A percentile compares a stretch with the other conserved stretches of the same genome.
These are phyloP conservation scores for Aethionema arabicum DNA, from an alignment of 345 rosid genomes.

Conservation along the genomic window DNA sequence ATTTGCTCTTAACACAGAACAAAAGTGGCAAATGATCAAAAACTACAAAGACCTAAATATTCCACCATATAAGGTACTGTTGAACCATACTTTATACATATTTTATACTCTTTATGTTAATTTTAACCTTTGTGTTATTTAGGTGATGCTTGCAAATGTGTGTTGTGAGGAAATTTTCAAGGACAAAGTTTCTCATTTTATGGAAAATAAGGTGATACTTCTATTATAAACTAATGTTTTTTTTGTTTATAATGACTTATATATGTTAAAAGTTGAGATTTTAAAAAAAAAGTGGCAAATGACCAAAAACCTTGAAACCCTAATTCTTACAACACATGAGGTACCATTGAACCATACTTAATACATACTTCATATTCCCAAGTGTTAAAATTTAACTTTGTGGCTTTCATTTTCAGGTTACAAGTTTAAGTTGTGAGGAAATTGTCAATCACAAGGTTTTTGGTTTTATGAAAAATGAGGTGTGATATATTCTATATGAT, in stretches of 20 bases:
- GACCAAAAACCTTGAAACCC: no score
- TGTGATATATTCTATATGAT: no score
- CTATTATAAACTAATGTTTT: background rate
- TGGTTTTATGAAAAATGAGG: no score
- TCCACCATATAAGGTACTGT: constrained; percentile 76
- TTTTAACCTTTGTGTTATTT: constrained; percentile 17
- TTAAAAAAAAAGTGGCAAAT: no score
- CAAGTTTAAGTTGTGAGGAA: no score
- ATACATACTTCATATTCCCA: no score
- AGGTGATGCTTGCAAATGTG: constrained; percentile 91
- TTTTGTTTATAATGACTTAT: background rate
- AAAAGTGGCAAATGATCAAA: constrained; percentile 76
- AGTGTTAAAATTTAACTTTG: no score
- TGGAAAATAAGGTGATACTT: constrained; percentile 51
- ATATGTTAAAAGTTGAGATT: background rate
- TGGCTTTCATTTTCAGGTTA: no score
- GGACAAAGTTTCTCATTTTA: constrained; percentile 53
- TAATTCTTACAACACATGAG: no score
- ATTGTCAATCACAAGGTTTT: no score
- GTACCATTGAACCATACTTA: no score
- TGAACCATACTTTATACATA: background rate
- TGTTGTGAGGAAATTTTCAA: constrained; percentile 86
- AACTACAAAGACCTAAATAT: constrained; percentile 86
- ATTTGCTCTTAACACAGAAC: constrained; percentile 69
- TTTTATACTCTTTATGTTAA: background rate